Percentiles rank a stretch among this genome's conserved stretches.
Evolutionary conservation across 805 yeast genomes (phyloP).

Genomic region (Scheffersomyces spartinae): DNA sequence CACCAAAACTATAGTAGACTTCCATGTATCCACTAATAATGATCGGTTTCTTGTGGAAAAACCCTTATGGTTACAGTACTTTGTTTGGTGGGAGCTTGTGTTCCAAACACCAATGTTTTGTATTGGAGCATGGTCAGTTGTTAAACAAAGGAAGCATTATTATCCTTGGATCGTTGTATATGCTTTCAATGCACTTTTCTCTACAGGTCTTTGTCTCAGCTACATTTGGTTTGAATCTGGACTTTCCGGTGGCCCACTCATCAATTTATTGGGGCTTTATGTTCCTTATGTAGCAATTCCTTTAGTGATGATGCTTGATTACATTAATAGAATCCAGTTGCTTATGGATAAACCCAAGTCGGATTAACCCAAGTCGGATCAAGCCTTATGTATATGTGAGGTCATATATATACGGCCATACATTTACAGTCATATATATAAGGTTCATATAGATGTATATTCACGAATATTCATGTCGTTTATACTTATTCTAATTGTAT

Average conservation of each 20-base stretch:
- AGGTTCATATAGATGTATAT: no score
- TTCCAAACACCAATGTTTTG: slow-evolving; percentile 76
- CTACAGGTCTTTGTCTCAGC: slow-evolving; percentile 66
- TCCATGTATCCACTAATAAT: slow-evolving; percentile 54
- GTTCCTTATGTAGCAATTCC: slow-evolving; percentile 68
- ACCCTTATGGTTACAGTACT: slow-evolving; percentile 65
- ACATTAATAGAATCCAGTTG: slow-evolving; percentile 12
- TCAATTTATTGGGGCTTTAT: slow-evolving; percentile 42
- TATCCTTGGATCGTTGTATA: slow-evolving; percentile 41
- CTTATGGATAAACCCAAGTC: no score
- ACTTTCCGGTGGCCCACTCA: slow-evolving; percentile 22
- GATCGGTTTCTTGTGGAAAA: slow-evolving; percentile 54
- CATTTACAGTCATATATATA: no score
- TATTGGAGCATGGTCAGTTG: slow-evolving; percentile 24
- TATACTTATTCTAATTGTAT: slow-evolving; percentile 15
- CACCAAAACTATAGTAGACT: slow-evolving; percentile 38
- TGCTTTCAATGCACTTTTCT: slow-evolving; percentile 73
- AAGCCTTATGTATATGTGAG: no score
- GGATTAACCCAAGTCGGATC: no score
- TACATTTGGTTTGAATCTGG: slow-evolving; percentile 32
- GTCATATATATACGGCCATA: no score
- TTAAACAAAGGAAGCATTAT: slow-evolving; percentile 7
- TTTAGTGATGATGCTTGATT: slow-evolving; percentile 39
- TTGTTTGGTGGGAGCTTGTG: slow-evolving; percentile 60
- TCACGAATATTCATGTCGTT: no score